A percentile compares a stretch with the other conserved stretches of the same genome.
Conservation (phyloP, 192 early-diverging fungal species). For the Umbelopsis sp. region DNA sequence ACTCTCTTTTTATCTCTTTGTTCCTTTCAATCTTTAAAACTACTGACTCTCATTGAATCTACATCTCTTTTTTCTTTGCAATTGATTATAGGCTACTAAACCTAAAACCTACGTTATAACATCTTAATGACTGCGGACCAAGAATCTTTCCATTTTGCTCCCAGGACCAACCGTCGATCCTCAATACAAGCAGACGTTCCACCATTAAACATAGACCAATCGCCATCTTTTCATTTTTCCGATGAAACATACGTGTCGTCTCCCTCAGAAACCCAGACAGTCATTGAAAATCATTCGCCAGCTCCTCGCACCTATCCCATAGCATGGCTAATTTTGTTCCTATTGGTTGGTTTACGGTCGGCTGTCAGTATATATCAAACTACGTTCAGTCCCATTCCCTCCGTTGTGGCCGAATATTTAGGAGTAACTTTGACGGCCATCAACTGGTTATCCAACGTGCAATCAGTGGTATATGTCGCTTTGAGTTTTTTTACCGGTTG, state of each 20-base stretch:
- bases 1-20: background rate
- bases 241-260: conserved; percentile 7
- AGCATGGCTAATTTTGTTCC: conserved; percentile 36
- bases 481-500: conserved; percentile 40
- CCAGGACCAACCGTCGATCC: background rate
- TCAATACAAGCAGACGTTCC: background rate
- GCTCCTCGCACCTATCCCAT: conserved; percentile 33
- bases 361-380: conserved; percentile 35
- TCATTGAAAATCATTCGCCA: background rate
- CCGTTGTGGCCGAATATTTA: conserved; percentile 28
- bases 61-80: background rate
- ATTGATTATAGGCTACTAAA: too few species aligned
- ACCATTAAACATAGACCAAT: background rate
- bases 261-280: conserved; percentile 9
- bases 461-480: conserved; percentile 38
- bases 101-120: background rate
- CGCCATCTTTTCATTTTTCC: conserved; percentile 1
- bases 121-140: background rate
- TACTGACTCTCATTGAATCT: too few species aligned
- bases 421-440: conserved; percentile 32
- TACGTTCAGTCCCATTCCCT: conserved; percentile 36
- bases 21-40: background rate
- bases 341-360: conserved; percentile 33
- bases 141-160: background rate
- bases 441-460: conserved; percentile 43